These are phyloP conservation scores for Oryza glumipatula DNA, from an alignment of 176 grass and related monocot genomes.

Conservation along the genomic window DNA sequence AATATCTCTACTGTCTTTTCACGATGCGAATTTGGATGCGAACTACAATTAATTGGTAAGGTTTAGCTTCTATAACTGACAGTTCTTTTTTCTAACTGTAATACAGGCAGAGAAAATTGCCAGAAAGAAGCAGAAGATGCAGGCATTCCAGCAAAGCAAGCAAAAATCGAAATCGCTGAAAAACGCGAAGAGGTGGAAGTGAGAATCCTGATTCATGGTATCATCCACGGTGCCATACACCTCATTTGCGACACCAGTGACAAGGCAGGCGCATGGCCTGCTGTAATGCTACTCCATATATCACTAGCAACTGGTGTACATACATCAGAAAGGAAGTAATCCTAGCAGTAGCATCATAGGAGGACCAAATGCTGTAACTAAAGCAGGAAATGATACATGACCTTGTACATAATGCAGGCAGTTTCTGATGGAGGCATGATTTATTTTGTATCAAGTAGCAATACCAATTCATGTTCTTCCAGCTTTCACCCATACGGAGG, in stretches of 20 bases:
- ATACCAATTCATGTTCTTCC: not conserved
- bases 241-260: not conserved
- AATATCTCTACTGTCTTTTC: not conserved
- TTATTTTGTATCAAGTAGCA: conserved; percentile 23
- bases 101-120: conserved; percentile 83
- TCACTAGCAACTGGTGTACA: conserved; percentile 1
- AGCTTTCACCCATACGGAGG: not conserved
- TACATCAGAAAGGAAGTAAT: conserved; percentile 18
- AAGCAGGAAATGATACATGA: conserved; percentile 15
- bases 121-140: conserved; percentile 89
- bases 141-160: conserved; percentile 91
- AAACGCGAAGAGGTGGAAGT: conserved; percentile 85
- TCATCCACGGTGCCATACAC: not conserved
- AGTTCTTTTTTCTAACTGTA: conserved; percentile 1
- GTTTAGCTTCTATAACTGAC: conserved; percentile 17
- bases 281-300: not conserved
- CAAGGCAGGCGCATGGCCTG: not conserved
- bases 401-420: conserved; percentile 60
- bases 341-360: conserved; percentile 6
- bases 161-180: conserved; percentile 80
- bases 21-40: not conserved
- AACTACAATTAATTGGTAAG: not conserved
- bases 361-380: conserved; percentile 18
- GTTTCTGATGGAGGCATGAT: conserved; percentile 25
- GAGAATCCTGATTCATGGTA: not conserved